These are phyloP conservation scores for Alternaria sp. DNA, from an alignment of 2,329 filamentous ascomycete genomes.

Conservation along the genomic window DNA sequence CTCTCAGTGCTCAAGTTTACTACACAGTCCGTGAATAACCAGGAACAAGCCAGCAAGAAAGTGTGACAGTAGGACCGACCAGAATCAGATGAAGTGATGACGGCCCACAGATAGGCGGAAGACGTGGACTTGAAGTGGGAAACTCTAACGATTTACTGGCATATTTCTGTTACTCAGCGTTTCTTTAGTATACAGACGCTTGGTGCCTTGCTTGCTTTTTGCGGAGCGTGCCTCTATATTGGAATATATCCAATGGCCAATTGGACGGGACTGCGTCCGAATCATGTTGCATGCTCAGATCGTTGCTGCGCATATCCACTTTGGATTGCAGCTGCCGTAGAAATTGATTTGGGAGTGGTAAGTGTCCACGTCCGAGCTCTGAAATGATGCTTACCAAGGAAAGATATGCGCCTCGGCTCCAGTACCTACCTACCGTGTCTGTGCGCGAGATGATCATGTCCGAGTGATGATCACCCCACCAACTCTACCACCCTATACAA, in stretches of 20 bases:
- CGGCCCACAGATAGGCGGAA: background rate
- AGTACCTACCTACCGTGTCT: no score
- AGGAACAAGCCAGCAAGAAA: background rate
- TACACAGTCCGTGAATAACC: background rate
- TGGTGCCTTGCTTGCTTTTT: background rate
- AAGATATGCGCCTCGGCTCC: conserved; percentile 46
- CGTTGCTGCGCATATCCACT: conserved; percentile 50
- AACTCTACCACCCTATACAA: no score
- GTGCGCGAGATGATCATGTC: no score
- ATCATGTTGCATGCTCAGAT: conserved; percentile 1
- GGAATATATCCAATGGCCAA: background rate
- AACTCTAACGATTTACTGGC: background rate
- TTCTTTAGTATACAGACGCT: background rate
- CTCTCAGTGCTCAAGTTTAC: background rate
- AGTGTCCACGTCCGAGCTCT: conserved; percentile 24
- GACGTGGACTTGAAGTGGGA: background rate
- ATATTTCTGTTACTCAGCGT: background rate
- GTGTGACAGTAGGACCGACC: background rate
- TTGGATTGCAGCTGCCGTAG: conserved; percentile 58
- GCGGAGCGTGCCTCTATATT: background rate
- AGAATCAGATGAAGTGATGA: background rate
- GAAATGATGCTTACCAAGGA: background rate
- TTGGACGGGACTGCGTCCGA: background rate
- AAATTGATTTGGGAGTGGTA: conserved; percentile 59
- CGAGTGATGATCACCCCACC: no score